Percentiles rank a stretch among this genome's conserved stretches.
Conservation (phyloP, 768 basidiomycete species). For the Podaxis mareebaensis region DNA sequence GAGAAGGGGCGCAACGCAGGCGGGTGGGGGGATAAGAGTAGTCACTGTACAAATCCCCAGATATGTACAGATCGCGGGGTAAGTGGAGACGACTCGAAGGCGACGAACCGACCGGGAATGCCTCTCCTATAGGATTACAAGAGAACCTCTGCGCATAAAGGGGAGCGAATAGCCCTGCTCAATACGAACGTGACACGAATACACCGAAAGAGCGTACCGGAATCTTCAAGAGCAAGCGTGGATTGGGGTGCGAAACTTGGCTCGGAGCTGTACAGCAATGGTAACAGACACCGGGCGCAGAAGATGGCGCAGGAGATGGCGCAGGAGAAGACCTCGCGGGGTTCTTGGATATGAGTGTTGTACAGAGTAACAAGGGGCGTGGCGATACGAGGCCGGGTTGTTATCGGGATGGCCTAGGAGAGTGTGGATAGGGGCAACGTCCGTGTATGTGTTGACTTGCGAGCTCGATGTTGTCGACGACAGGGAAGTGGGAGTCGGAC, state of each 20-base stretch:
- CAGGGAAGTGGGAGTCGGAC: conserved; percentile 2
- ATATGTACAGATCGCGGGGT: neutral
- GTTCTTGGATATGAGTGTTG: neutral
- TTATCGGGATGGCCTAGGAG: neutral
- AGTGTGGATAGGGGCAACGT: conserved; percentile 1
- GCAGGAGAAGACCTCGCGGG: conserved; percentile 2
- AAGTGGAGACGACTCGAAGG: neutral
- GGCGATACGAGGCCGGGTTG: conserved; percentile 5
- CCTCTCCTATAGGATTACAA: conserved; percentile 1
- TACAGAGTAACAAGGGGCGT: neutral
- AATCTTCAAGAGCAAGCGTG: conserved; percentile 1
- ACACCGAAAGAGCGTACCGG: neutral
- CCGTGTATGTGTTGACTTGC: neutral
- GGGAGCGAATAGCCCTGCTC: neutral
- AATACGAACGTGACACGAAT: conserved; percentile 1
- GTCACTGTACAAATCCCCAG: neutral
- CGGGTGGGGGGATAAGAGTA: neutral
- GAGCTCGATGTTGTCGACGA: conserved; percentile 12
- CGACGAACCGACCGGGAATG: neutral
- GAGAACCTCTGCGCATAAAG: neutral
- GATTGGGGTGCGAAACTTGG: neutral
- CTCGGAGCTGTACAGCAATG: neutral
- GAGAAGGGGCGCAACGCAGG: neutral
- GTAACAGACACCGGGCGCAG: neutral
- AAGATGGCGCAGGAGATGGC: neutral